Evolutionary conservation across 2,329 filamentous ascomycete species (phyloP).

Genomic region (Fusarium torulosum): DNA sequence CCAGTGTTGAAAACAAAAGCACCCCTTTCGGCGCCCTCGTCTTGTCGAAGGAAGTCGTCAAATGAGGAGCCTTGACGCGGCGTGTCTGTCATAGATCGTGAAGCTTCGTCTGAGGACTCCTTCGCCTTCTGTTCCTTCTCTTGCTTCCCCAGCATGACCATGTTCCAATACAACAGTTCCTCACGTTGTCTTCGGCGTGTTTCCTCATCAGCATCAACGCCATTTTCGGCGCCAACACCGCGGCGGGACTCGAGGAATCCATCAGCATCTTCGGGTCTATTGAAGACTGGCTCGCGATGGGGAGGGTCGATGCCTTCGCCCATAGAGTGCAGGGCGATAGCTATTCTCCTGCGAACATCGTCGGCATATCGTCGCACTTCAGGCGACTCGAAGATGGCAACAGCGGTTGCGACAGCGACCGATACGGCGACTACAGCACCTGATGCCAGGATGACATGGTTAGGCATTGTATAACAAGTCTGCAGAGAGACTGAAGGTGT

Average conservation of each 20-base stretch:
- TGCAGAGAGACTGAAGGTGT: constrained; percentile 19
- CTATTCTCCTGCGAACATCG: constrained; percentile 71
- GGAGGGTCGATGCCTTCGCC: constrained; percentile 68
- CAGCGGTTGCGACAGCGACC: constrained; percentile 68
- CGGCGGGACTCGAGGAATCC: constrained; percentile 70
- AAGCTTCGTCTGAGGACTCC: constrained; percentile 29
- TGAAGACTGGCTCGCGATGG: constrained; percentile 68
- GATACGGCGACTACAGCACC: constrained; percentile 70
- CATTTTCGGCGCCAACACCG: constrained; percentile 56
- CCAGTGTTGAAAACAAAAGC: constrained; percentile 71
- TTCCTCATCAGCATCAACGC: constrained; percentile 73
- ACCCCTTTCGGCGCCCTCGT: constrained; percentile 65
- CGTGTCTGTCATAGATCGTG: not conserved
- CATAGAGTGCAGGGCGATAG: constrained; percentile 69
- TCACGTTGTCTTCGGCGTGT: constrained; percentile 71
- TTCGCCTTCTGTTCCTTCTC: constrained; percentile 49
- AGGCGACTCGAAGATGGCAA: constrained; percentile 73
- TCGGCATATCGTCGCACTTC: constrained; percentile 72
- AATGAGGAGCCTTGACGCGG: constrained; percentile 60
- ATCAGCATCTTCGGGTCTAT: constrained; percentile 74
- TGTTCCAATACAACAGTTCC: constrained; percentile 76
- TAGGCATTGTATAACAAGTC: constrained; percentile 62
- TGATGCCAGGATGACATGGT: constrained; percentile 66
- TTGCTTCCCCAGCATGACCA: constrained; percentile 63
- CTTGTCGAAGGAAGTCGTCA: constrained; percentile 69